Percentiles rank a stretch among this genome's conserved stretches.
Evolutionary conservation across 495 filamentous ascomycete species (phyloP).

Genomic region (Penicillium diatomitis): DNA sequence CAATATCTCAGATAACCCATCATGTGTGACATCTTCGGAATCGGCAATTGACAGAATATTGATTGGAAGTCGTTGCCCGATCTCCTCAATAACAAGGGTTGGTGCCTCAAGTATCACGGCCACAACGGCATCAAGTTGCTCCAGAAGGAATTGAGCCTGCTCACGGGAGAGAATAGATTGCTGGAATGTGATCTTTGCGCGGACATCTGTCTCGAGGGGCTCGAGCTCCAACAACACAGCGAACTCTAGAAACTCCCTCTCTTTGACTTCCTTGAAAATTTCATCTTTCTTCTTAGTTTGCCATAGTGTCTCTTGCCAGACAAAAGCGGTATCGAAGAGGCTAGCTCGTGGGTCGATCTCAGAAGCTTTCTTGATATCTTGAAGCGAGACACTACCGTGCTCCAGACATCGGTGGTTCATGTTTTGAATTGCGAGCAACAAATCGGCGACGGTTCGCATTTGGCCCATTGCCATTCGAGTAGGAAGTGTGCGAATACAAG

Average conservation of each 20-base stretch:
- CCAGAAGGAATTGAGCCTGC: slow-evolving; percentile 45
- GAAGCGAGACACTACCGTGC: slow-evolving; percentile 48
- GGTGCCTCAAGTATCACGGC: slow-evolving; percentile 34
- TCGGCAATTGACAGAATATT: slow-evolving; percentile 50
- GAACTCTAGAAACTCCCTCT: slow-evolving; percentile 62
- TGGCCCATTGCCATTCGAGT: slow-evolving; percentile 45
- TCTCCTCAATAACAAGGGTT: slow-evolving; percentile 20
- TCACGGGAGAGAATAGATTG: slow-evolving; percentile 32
- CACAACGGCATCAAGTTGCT: slow-evolving; percentile 47
- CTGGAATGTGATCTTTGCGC: slow-evolving; percentile 44
- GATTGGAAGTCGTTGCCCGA: slow-evolving; percentile 19
- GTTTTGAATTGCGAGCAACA: slow-evolving; percentile 51
- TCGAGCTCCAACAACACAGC: slow-evolving; percentile 63
- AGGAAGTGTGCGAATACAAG: slow-evolving; percentile 61
- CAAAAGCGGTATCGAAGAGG: slow-evolving; percentile 63
- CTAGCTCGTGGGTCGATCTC: slow-evolving; percentile 35
- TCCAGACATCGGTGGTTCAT: slow-evolving; percentile 51
- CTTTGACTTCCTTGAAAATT: slow-evolving; percentile 39
- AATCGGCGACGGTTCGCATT: slow-evolving; percentile 41
- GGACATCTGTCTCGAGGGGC: slow-evolving; percentile 35
- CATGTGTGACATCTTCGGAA: slow-evolving; percentile 9
- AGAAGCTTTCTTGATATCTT: slow-evolving; percentile 53
- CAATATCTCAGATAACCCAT: slow-evolving; percentile 26
- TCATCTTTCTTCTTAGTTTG: slow-evolving; percentile 17
- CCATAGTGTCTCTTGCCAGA: slow-evolving; percentile 65